Evolutionary conservation across 2,329 filamentous ascomycete genomes (phyloP).

Genomic region (Ophiostoma novo-ulmi): DNA sequence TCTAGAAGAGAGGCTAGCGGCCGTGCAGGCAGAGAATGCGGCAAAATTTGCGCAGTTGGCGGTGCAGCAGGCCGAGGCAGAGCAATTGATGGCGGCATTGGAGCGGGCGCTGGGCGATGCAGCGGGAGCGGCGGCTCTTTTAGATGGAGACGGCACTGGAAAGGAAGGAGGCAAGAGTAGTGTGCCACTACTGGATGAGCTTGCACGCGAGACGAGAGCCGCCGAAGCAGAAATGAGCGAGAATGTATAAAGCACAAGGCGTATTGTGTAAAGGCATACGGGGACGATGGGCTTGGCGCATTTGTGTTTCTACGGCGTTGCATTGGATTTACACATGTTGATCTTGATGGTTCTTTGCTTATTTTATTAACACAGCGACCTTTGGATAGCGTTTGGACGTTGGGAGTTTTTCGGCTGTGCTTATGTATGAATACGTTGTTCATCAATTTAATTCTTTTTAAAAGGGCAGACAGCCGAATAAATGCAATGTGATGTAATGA

Average conservation of each 20-base stretch:
- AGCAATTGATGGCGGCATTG: slow-evolving; percentile 44
- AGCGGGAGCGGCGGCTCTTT: slow-evolving; percentile 46
- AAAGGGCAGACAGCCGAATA: not conserved
- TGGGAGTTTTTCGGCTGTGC: not conserved
- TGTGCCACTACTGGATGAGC: slow-evolving; percentile 40
- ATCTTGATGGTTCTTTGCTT: not conserved
- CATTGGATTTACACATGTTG: not conserved
- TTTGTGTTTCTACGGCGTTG: not conserved
- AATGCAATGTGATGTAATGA: not conserved
- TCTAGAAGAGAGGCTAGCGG: slow-evolving; percentile 54
- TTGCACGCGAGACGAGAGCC: slow-evolving; percentile 47
- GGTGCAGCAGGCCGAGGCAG: slow-evolving; percentile 52
- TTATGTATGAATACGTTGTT: not conserved
- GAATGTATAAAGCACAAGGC: not conserved
- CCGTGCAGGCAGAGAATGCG: slow-evolving; percentile 53
- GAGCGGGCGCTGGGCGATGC: slow-evolving; percentile 52
- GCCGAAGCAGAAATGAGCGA: slow-evolving; percentile 40
- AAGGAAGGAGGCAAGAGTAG: not conserved
- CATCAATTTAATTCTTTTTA: not conserved
- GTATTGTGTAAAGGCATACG: not conserved
- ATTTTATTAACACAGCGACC: not conserved
- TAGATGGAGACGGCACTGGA: slow-evolving; percentile 33
- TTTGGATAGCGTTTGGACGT: slow-evolving; percentile 2
- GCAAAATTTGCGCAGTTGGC: slow-evolving; percentile 47
- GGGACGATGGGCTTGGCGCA: not conserved